Evolutionary conservation across 257 asterid genomes (phyloP), one percentile per base, ranked within the genome.

Genomic region (Agastache rugosa): DNA sequence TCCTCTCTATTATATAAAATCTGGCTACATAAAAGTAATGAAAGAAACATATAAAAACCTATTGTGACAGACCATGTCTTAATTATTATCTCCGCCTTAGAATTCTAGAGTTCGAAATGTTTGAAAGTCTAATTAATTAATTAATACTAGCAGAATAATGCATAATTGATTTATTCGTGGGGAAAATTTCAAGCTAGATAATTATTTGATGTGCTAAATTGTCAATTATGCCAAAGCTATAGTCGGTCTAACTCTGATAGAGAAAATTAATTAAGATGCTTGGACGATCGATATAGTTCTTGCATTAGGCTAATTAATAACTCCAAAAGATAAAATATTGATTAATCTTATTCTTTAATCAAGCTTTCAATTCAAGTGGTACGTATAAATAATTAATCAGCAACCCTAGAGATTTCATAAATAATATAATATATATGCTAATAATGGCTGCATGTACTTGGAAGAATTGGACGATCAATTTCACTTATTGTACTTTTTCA

Each of bases 221-320:
- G 60, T 75, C 61, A 65, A 50, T n/a, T n/a, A n/a, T n/a, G 60
- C 73, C 3, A 67, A 56, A 71, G 42, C 35, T 16, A 66, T 55
- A 55, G 35, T 41, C 63, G 42, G 35, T 41, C 63, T 20, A 37
- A 35, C 72, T 62, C 37, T 31, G 37, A 31, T 31, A 5, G 67
- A 60, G 66, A 51, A 44, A 8, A 66, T 53, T 51, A 60, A n/a
- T n/a, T n/a, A 63, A 29, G 31, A 34, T 9, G 14, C 31, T 11
- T n/a, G n/a, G n/a, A n/a, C n/a, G n/a, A n/a, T n/a, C n/a, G n/a
- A n/a, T n/a, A n/a, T n/a, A n/a, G n/a, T n/a, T 15, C 39, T 66
- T 42, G 56, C 14, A 12, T 44, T 65, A 65, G 35, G 69, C 44
- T 29, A 29, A 7, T 12, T 11, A 35, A 35, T n/a, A 58, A 22